Evolutionary conservation across 441 rosid genomes (phyloP), one percentile per base, ranked within the genome.

Genomic region (Pelargonium myrrhifolium): DNA sequence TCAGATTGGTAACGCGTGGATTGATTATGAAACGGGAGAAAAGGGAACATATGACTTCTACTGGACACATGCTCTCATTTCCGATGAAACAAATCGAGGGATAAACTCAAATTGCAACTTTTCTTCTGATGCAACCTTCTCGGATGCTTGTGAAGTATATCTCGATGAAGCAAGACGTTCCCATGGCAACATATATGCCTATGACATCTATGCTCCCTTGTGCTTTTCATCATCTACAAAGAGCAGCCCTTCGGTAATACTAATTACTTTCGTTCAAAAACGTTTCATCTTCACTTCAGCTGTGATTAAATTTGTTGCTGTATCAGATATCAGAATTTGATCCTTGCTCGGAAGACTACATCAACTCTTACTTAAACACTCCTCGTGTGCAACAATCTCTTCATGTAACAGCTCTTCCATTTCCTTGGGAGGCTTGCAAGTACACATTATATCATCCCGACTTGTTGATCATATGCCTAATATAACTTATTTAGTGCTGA

Each of bases 301-400:
- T 42, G 40, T 21, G 20, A 40, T 59, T 61, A 37, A 15, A 43
- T 22, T 22, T 3, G 2, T 45, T 24, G 12, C 66, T 62, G 42
- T 47, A 47, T 5, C 66, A 62, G 66, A 14, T 2, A 21, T 1
- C 8, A 9, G 60, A 14, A 18, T 61, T 69, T 24, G 74, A 71
- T 51, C 73, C 73, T n/a, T 76, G 79, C 73, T 21, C 70, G 1
- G 71, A 72, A 0, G 1, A 0, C 3, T 62, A 72, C 18, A 39
- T 58, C 1, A 0, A 10, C 6, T 24, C 65, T 61, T 76, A 73
- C 65, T 65, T 72, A 64, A 76, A 73, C 39, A 69, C 64, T 0
- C 73, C 72, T 9, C 49, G 21, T n/a, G 77, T 73, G 21, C 74
- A 76, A 65, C 53, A 72, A 49, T 53, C 80, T 4, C 65, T 76